Conservation (phyloP, 768 basidiomycete genomes). For the Gymnopilus dilepis region DNA sequence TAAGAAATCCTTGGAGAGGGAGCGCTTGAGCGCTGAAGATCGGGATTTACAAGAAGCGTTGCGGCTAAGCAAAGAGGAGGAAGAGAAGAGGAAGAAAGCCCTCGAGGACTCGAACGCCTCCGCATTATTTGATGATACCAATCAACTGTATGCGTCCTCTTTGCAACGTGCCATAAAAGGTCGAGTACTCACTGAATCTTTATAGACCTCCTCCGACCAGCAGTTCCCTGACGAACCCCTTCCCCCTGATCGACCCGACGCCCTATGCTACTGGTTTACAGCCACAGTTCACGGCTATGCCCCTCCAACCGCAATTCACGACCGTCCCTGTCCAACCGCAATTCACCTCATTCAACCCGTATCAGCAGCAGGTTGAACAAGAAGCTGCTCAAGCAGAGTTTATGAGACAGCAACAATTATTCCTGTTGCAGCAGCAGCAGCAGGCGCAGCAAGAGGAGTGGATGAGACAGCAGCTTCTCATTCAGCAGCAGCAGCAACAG, state of each 20-base stretch:
- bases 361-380: constrained; percentile 87
- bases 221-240: constrained; percentile 53
- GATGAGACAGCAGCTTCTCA: constrained; percentile 48
- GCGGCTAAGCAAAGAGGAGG: constrained; percentile 89
- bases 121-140: constrained; percentile 85
- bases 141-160: constrained; percentile 59
- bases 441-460: constrained; percentile 59
- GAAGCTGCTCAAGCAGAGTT: constrained; percentile 86
- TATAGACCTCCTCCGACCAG: constrained; percentile 38
- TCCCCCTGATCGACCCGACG: constrained; percentile 67
- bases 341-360: constrained; percentile 87
- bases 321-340: not conserved
- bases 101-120: constrained; percentile 76
- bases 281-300: constrained; percentile 55
- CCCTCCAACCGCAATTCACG: constrained; percentile 79
- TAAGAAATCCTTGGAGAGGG: constrained; percentile 72
- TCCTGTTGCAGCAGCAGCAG: constrained; percentile 56
- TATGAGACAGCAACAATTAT: constrained; percentile 75
- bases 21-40: constrained; percentile 78
- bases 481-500: constrained; percentile 59
- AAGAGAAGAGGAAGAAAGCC: constrained; percentile 71
- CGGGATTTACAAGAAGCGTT: constrained; percentile 85
- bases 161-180: constrained; percentile 5
- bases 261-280: constrained; percentile 62
- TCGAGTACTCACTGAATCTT: constrained; percentile 13